Percentiles rank a stretch among this genome's conserved stretches.
These are phyloP conservation scores for Ophiostoma populinum DNA, from an alignment of 2,329 filamentous ascomycete genomes.

Conservation along the genomic window DNA sequence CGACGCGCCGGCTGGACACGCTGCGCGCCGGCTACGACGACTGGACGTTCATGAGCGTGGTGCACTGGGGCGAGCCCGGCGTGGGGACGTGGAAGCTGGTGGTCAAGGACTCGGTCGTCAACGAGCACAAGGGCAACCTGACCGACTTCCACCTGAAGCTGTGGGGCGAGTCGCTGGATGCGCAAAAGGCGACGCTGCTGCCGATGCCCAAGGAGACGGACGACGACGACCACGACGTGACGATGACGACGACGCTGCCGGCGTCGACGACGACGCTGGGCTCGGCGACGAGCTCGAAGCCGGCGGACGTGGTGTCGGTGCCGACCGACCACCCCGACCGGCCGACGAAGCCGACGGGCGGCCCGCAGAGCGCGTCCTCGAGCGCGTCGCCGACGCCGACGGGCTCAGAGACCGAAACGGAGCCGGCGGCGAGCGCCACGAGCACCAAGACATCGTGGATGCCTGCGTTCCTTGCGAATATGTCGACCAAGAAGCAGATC, in stretches of 20 bases:
- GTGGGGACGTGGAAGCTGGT: constrained; percentile 82
- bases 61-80: constrained; percentile 84
- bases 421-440: constrained; percentile 15
- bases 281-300: constrained; percentile 15
- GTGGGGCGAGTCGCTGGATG: constrained; percentile 79
- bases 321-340: constrained; percentile 50
- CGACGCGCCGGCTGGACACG: constrained; percentile 52
- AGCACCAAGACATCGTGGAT: constrained; percentile 46
- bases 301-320: constrained; percentile 13
- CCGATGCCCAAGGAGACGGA: constrained; percentile 73
- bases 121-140: constrained; percentile 61
- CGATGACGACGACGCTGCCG: constrained; percentile 41
- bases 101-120: constrained; percentile 68
- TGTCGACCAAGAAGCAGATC: constrained; percentile 68
- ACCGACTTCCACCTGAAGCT: constrained; percentile 86
- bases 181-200: constrained; percentile 51
- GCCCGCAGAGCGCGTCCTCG: constrained; percentile 16
- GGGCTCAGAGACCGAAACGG: constrained; percentile 18
- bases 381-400: constrained; percentile 12
- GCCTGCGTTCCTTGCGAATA: constrained; percentile 73
- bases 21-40: constrained; percentile 59
- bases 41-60: constrained; percentile 99
- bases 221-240: constrained; percentile 61
- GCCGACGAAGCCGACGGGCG: constrained; percentile 27
- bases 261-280: constrained; percentile 47